Percentiles rank a stretch among this genome's conserved stretches.
phyloP scores from a whole-genome alignment of 345 rosid genomes.

The Iberis pinnata region DNA sequence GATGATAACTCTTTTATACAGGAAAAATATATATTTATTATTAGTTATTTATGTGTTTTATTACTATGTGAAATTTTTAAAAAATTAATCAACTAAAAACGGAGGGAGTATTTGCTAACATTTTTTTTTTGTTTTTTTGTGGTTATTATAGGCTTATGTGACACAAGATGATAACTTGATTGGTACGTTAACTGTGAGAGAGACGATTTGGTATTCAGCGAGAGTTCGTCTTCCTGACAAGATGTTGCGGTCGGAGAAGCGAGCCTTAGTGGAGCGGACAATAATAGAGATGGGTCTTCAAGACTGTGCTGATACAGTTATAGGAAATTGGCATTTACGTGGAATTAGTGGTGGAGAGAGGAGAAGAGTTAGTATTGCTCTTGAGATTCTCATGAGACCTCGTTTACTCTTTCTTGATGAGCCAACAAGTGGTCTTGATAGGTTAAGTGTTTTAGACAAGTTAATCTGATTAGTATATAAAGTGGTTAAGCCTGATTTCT shows the following conservation, averaged over 20 bases:
- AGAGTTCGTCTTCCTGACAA: conserved; percentile 81
- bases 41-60: no score
- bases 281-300: conserved; percentile 91
- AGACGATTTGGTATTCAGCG: conserved; percentile 83
- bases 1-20: no score
- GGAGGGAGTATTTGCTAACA: no score
- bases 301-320: conserved; percentile 89
- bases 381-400: conserved; percentile 92
- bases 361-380: conserved; percentile 89
- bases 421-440: conserved; percentile 96
- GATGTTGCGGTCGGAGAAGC: conserved; percentile 78
- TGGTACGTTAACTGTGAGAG: conserved; percentile 88
- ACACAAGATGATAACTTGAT: conserved; percentile 97
- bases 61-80: no score
- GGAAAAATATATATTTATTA: no score
- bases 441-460: conserved; percentile 36
- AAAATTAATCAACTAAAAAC: no score
- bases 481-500: background rate
- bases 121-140: no score
- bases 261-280: conserved; percentile 71
- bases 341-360: conserved; percentile 94
- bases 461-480: background rate
- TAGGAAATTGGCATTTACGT: conserved; percentile 93
- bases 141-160: conserved; percentile 70
- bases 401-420: conserved; percentile 90